Base-by-base conservation (phyloP, 179 eudicot genomes). In the Corrigiola litoralis region DNA sequence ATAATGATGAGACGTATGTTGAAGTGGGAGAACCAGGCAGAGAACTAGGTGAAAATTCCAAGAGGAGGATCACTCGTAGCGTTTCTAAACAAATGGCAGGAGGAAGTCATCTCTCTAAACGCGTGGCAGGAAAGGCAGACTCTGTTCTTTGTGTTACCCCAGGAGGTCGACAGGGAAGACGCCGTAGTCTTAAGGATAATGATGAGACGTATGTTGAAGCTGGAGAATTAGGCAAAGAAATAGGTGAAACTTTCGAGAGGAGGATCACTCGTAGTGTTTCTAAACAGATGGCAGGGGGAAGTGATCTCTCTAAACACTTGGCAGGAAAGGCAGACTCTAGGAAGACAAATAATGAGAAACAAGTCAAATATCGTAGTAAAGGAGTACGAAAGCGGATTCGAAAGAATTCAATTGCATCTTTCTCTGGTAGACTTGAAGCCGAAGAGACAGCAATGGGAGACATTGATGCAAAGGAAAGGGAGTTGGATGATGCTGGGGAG, bases 31-130 rank as follows among this genome's bases (percentile, higher is more conserved):
- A 65, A 38, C 68, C 63, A 28, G 13, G 61, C 58, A 58, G 51
- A 34, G 55, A 40, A 24, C 24, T 13, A 32, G 56, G 46, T 17
- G 66, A n/a, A 56, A 25, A 24, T 69, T 54, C 49, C 6, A 68
- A 58, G 24, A 70, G 65, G 73, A 70, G 54, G 71, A 31, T 46
- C 17, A 67, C 69, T 38, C 66, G 72, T 25, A 67, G 75, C 47
- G 64, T 12, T 48, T 52, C 68, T 28, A 70, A 71, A 44, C 18
- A 21, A 11, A 23, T 31, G 36, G 41, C 24, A 4, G 47, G 34
- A 44, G 60, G 11, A 53, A 47, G 21, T 60, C 59, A 75, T 27
- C 37, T 34, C n/a, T n/a, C n/a, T n/a, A n/a, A n/a, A n/a, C n/a
- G 32, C 11, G 50, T n/a, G 41, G 68, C 58, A 46, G 37, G 32